These are phyloP conservation scores for Acacia melanoxylon DNA, from an alignment of 306 rosid genomes.

Conservation along the genomic window DNA sequence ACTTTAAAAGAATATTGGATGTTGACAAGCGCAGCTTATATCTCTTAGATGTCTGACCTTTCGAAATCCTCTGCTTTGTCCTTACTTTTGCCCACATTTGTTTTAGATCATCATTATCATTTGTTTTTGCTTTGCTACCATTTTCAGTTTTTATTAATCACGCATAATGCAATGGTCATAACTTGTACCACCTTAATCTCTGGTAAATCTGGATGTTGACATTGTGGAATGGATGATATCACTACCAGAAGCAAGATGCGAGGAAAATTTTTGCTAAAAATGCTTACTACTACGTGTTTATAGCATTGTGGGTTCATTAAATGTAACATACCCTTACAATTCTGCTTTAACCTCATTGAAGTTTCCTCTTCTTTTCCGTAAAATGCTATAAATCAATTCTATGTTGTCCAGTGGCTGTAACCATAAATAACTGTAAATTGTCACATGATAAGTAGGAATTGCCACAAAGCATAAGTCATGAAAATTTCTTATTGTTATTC, in stretches of 20 bases:
- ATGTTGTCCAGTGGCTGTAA: constrained; percentile 10
- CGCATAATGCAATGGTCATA: neutral
- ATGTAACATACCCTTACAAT: constrained; percentile 5
- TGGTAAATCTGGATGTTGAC: neutral
- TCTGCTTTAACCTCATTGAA: neutral
- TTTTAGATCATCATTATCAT: neutral
- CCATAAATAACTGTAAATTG: neutral
- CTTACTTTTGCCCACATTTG: neutral
- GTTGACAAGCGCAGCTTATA: constrained; percentile 7
- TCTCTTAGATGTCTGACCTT: neutral
- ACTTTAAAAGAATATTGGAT: neutral
- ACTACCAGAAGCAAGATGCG: neutral
- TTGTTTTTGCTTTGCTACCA: neutral
- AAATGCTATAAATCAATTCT: constrained; percentile 19
- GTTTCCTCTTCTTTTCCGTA: neutral
- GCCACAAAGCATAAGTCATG: neutral
- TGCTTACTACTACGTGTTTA: neutral
- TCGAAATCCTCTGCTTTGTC: neutral
- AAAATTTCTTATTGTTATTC: constrained; percentile 22
- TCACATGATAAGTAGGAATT: constrained; percentile 13
- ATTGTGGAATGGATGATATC: neutral
- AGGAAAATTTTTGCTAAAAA: neutral
- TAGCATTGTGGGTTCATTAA: constrained; percentile 6
- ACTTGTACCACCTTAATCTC: neutral
- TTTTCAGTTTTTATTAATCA: neutral